A percentile compares a stretch with the other conserved stretches of the same genome.
Conservation (phyloP, 2,329 filamentous ascomycete species). For the Talaromyces piceae region DNA sequence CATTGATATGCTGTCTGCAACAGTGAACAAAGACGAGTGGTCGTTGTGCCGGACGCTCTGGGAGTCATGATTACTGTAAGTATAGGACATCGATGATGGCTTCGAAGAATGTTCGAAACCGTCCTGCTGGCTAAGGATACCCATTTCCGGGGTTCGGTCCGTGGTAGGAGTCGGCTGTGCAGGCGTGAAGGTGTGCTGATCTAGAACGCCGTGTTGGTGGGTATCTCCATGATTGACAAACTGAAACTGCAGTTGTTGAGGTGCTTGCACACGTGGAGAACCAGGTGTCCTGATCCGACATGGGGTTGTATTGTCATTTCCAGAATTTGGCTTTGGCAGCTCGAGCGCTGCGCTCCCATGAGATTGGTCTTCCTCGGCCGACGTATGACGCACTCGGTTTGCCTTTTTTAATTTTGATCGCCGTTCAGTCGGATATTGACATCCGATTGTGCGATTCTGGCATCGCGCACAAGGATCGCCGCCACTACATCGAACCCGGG, state of each 20-base stretch:
- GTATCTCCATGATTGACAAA: slow-evolving; percentile 9
- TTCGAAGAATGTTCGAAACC: slow-evolving; percentile 7
- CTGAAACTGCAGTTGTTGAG: slow-evolving; percentile 19
- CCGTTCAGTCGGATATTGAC: slow-evolving; percentile 33
- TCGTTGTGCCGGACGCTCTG: slow-evolving; percentile 1
- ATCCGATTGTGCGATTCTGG: slow-evolving; percentile 29
- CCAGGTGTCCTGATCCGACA: not conserved
- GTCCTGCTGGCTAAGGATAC: not conserved
- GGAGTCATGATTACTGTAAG: slow-evolving; percentile 8
- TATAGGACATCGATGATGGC: slow-evolving; percentile 9
- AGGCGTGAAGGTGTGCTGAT: not conserved
- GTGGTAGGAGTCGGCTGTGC: not conserved
- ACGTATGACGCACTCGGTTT: slow-evolving; percentile 10
- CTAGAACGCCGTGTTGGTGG: not conserved
- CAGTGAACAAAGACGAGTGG: not conserved
- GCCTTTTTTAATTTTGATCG: slow-evolving; percentile 26
- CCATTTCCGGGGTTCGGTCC: not conserved
- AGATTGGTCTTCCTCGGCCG: not conserved
- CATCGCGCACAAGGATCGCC: slow-evolving; percentile 31
- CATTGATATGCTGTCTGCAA: not conserved
- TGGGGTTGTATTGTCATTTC: not conserved
- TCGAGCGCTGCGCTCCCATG: not conserved
- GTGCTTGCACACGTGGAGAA: slow-evolving; percentile 11
- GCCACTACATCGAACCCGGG: slow-evolving; percentile 34
- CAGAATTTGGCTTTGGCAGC: not conserved